Evolutionary conservation across 2,329 filamentous ascomycete genomes (phyloP), one percentile per base, ranked within the genome.

Genomic region (Pseudocercospora pini-densiflorae): DNA sequence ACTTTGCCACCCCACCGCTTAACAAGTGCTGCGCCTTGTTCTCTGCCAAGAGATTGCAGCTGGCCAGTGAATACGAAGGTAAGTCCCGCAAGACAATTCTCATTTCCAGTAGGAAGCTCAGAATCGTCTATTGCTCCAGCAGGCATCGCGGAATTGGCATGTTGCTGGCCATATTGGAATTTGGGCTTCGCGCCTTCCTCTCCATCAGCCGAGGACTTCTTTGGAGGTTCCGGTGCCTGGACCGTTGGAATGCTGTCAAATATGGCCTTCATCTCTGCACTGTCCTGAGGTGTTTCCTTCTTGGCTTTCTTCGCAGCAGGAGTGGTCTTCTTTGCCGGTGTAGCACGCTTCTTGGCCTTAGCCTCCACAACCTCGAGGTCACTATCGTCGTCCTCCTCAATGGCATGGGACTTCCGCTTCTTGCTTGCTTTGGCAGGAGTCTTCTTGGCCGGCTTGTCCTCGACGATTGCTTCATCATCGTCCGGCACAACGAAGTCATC

Each of bases 1-100:
- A 97, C 89, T 80, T 97, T 98, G 61, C 95, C 95, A 49, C 95
- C 96, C 77, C 97, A 96, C 68, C 90, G 89, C 79, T 99, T 99
- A 64, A 98, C 92, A 19, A 99, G 83, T 51, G 87, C 89, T 71
- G 94, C 90, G 1, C 88, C 94, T 73, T 97, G 93, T 5, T 97
- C 93, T 67, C 95, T 89, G 53, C 91, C 89, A 64, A 98, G 87
- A 0, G 87, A 89, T 67, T 92, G 87, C 45, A 98, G 83, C 24
- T 97, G 85, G 24, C 95, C 95, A 0, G 96, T 99, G 74, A 99
- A 99, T 29, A 99, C 95, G 76, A 99, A 99, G 0, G 89, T 91
- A 63, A 98, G 84, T 0, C 96, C 95, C 62, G 90, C 89, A 63
- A 99, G 86, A 76, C 95, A 99, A 73, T 97, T 96, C 10, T 95